Conservation (phyloP, 371 early-diverging fungal species). For the Apophysomyces variabilis region DNA sequence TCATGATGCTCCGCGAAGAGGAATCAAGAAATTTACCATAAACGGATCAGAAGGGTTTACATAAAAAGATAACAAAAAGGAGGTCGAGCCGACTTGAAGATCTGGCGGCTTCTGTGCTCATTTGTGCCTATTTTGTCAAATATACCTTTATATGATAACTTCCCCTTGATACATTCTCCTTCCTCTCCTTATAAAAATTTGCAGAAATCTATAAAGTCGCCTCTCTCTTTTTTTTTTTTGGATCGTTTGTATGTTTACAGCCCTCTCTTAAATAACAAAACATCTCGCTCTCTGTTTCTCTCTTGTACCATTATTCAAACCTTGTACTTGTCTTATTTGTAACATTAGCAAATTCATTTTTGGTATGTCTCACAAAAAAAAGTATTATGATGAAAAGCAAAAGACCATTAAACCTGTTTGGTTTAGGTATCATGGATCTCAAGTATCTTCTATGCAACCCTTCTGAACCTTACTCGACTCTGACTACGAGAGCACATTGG, state of each 20-base stretch:
- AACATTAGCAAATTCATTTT: slow-evolving; percentile 5
- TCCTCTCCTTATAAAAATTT: slow-evolving; percentile 14
- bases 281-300: background rate
- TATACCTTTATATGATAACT: slow-evolving; percentile 20
- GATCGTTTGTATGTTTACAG: background rate
- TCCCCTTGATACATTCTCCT: slow-evolving; percentile 15
- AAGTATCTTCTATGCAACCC: slow-evolving; percentile 36
- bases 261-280: background rate
- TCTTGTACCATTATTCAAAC: slow-evolving; percentile 2
- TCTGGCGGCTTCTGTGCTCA: slow-evolving; percentile 23
- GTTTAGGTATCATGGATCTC: slow-evolving; percentile 40
- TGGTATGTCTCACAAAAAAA: slow-evolving; percentile 4
- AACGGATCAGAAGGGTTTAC: slow-evolving; percentile 18
- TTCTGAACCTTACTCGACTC: slow-evolving; percentile 20
- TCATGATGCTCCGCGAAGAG: no score
- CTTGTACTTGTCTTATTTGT: background rate
- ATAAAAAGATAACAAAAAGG: slow-evolving; percentile 25
- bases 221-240: slow-evolving; percentile 12
- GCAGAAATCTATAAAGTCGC: slow-evolving; percentile 9
- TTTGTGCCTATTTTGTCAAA: slow-evolving; percentile 15
- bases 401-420: background rate
- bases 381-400: no score
- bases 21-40: slow-evolving; percentile 19
- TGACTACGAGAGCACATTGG: background rate
- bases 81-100: slow-evolving; percentile 19